Evolutionary conservation across 208 protist genomes (phyloP).

Genomic region (Trypanosoma cruzi): DNA sequence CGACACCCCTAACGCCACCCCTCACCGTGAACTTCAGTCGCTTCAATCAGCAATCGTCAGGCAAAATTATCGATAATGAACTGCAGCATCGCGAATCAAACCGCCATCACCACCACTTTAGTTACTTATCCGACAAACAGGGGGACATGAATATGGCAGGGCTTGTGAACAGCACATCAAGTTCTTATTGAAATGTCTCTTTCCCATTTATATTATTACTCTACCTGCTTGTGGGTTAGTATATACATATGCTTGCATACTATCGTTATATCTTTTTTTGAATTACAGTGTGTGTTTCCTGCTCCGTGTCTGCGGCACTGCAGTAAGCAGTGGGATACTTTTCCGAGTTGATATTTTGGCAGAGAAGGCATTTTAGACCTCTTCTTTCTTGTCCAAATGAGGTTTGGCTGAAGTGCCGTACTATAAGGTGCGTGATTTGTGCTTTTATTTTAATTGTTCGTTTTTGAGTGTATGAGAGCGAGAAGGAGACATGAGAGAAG

Average conservation of each 20-base stretch:
- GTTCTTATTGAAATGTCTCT: slow-evolving; percentile 4
- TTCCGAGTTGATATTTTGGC: background rate
- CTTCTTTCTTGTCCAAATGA: background rate
- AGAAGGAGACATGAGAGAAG: background rate
- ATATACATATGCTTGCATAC: background rate
- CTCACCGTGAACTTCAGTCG: background rate
- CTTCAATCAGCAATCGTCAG: background rate
- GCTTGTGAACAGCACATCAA: slow-evolving; percentile 3
- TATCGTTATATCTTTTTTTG: background rate
- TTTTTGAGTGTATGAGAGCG: too few species aligned
- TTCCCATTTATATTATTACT: background rate
- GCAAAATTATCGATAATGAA: background rate
- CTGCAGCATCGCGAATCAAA: background rate
- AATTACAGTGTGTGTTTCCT: background rate
- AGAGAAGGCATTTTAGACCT: background rate
- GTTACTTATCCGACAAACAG: background rate
- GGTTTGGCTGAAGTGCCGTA: background rate
- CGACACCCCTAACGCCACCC: background rate
- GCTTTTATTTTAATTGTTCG: too few species aligned
- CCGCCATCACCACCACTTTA: background rate
- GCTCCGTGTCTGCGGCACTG: background rate
- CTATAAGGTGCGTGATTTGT: too few species aligned
- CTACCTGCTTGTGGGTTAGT: background rate
- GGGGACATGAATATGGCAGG: slow-evolving; percentile 1
- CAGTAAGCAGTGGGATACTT: background rate